Evolutionary conservation across 2,329 filamentous ascomycete species (phyloP), one percentile per base, ranked within the genome.

Genomic region (Thielaviopsis populi): DNA sequence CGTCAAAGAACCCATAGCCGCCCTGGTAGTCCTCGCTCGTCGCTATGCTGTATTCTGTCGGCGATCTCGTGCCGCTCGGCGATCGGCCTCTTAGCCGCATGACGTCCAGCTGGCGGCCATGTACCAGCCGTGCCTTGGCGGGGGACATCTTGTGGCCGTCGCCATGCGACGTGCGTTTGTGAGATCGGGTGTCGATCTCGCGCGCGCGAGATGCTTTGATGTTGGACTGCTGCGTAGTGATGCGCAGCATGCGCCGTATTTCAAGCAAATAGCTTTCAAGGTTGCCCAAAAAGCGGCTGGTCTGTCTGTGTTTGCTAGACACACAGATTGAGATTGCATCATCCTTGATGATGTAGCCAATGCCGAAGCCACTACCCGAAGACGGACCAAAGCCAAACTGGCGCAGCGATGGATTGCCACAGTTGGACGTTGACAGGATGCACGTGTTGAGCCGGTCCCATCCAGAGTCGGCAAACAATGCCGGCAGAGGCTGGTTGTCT

Each of bases 271-370:
- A 99, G 67, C 83, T 86, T 73, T 97, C 94, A 1, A 97, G 77
- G 0, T 90, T 89, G 70, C 95, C 90, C 66, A 97, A 84, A 71
- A 94, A 95, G 5, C 94, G 86, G 69, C 85, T 85, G 0, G 94
- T 99, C 76, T 99, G 94, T 48, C 94, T 79, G 73, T 99, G 94
- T 75, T 96, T 96, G 70, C 88, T 94, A 15, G 87, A 88, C 0
- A 91, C 91, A 73, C 94, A 97, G 67, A 99, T 92, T 58, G 86
- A 90, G 66, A 69, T 67, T 42, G 65, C 61, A 62, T 94, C 89
- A 69, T 95, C 90, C 75, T 99, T 99, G 81, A 99, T 96, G 70
- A 99, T 97, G 76, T 99, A 99, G 1, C 94, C 94, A 64, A 99
- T 96, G 37, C 94, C 94, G 71, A 97, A 97, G 0, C 94, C 94